These are phyloP conservation scores for Xylaria palmicola DNA, from an alignment of 495 filamentous ascomycete genomes.

Conservation along the genomic window DNA sequence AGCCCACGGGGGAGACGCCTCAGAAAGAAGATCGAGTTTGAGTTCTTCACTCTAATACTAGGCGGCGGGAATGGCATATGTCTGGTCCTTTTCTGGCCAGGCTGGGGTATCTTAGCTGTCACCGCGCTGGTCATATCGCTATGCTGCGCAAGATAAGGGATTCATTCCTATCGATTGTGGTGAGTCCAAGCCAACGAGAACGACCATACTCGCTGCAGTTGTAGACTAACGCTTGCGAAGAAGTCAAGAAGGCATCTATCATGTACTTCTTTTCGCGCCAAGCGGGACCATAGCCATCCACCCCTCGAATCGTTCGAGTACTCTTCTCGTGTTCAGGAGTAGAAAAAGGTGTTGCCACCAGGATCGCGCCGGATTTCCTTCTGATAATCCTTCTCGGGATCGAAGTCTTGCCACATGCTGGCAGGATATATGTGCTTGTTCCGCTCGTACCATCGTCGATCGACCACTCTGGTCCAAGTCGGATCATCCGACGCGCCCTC, in stretches of 20 bases:
- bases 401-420: slow-evolving; percentile 93
- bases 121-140: slow-evolving; percentile 2
- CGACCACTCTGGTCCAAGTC: slow-evolving; percentile 88
- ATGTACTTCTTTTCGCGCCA: background rate
- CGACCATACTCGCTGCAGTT: background rate
- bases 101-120: slow-evolving; percentile 42
- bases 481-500: slow-evolving; percentile 82
- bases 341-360: slow-evolving; percentile 92
- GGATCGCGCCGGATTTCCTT: slow-evolving; percentile 77
- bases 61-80: slow-evolving; percentile 40
- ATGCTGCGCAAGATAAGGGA: slow-evolving; percentile 4
- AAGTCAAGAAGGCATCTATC: background rate
- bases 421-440: slow-evolving; percentile 98
- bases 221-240: background rate
- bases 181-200: too few species aligned
- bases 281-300: background rate
- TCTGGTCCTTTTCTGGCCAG: slow-evolving; percentile 50
- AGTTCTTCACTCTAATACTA: slow-evolving; percentile 43
- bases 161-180: too few species aligned
- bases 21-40: slow-evolving; percentile 42
- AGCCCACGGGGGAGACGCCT: slow-evolving; percentile 27
- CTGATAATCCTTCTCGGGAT: slow-evolving; percentile 81
- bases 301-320: background rate
- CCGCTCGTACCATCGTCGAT: slow-evolving; percentile 91
- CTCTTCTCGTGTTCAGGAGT: slow-evolving; percentile 43